Conservation (phyloP, 2,329 filamentous ascomycete genomes). For the Penicillium sp. region DNA sequence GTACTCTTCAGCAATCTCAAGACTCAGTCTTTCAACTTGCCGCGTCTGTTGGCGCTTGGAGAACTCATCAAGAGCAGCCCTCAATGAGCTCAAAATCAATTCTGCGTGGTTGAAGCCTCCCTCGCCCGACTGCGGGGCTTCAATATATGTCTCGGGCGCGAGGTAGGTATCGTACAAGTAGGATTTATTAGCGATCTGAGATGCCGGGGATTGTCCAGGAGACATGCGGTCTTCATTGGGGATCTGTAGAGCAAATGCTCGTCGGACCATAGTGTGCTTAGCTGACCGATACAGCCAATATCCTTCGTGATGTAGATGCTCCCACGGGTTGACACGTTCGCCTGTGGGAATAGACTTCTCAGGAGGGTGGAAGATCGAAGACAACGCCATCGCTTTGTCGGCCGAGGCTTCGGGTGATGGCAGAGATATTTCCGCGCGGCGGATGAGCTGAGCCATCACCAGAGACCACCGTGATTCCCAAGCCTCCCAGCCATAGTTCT, state of each 20-base stretch:
- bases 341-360: constrained; percentile 58
- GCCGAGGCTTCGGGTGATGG: constrained; percentile 38
- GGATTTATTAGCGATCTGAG: constrained; percentile 60
- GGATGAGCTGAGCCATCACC: constrained; percentile 66
- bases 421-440: constrained; percentile 59
- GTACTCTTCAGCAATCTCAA: constrained; percentile 63
- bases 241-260: constrained; percentile 60
- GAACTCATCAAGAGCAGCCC: constrained; percentile 58
- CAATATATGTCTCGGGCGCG: constrained; percentile 63
- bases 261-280: constrained; percentile 58
- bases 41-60: constrained; percentile 58
- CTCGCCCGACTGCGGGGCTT: constrained; percentile 54
- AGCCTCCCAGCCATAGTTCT: constrained; percentile 90
- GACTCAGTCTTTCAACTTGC: constrained; percentile 59
- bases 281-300: constrained; percentile 65
- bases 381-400: constrained; percentile 30
- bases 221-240: constrained; percentile 64
- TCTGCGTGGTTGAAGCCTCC: constrained; percentile 58
- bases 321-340: constrained; percentile 63
- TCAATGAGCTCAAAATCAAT: constrained; percentile 57
- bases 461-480: constrained; percentile 81
- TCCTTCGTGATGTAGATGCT: constrained; percentile 65
- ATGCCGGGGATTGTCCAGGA: constrained; percentile 62
- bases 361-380: constrained; percentile 53
- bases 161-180: constrained; percentile 66